These are phyloP conservation scores for Starmera dryadoides DNA, from an alignment of 805 yeast genomes.

Conservation along the genomic window DNA sequence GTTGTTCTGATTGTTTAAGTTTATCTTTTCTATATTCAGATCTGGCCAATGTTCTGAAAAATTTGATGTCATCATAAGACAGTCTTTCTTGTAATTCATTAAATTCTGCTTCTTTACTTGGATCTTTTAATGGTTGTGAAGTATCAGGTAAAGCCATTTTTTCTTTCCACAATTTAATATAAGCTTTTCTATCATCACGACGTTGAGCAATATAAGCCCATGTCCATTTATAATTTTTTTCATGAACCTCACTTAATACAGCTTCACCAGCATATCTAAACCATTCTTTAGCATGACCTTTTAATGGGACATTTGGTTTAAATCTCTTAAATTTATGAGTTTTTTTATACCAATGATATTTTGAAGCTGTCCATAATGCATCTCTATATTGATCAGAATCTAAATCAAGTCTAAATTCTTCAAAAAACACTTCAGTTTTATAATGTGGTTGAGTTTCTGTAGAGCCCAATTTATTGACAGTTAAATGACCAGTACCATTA, in stretches of 20 bases:
- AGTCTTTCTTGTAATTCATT: slow-evolving; percentile 50
- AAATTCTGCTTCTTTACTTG: slow-evolving; percentile 32
- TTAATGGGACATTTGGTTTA: slow-evolving; percentile 47
- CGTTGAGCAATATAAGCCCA: slow-evolving; percentile 77
- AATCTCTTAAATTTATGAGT: slow-evolving; percentile 67
- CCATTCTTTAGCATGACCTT: slow-evolving; percentile 76
- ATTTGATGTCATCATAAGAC: slow-evolving; percentile 71
- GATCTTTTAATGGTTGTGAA: slow-evolving; percentile 24
- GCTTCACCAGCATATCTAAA: slow-evolving; percentile 72
- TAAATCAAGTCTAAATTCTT: slow-evolving; percentile 81
- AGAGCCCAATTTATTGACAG: slow-evolving; percentile 72
- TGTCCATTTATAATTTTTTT: slow-evolving; percentile 72
- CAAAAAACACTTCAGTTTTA: slow-evolving; percentile 68
- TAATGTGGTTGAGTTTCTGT: slow-evolving; percentile 65
- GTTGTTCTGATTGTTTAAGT: slow-evolving; percentile 14
- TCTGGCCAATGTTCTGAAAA: slow-evolving; percentile 78
- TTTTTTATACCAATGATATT: slow-evolving; percentile 68
- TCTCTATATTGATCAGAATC: slow-evolving; percentile 83
- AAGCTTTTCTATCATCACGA: slow-evolving; percentile 63
- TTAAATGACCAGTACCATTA: slow-evolving; percentile 77
- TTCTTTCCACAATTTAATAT: slow-evolving; percentile 60
- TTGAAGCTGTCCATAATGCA: slow-evolving; percentile 72
- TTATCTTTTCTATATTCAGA: slow-evolving; percentile 55
- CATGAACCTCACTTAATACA: slow-evolving; percentile 74
- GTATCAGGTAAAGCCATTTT: slow-evolving; percentile 34